Conservation (phyloP, 2,329 filamentous ascomycete genomes). For the Fusarium abutilonis region DNA sequence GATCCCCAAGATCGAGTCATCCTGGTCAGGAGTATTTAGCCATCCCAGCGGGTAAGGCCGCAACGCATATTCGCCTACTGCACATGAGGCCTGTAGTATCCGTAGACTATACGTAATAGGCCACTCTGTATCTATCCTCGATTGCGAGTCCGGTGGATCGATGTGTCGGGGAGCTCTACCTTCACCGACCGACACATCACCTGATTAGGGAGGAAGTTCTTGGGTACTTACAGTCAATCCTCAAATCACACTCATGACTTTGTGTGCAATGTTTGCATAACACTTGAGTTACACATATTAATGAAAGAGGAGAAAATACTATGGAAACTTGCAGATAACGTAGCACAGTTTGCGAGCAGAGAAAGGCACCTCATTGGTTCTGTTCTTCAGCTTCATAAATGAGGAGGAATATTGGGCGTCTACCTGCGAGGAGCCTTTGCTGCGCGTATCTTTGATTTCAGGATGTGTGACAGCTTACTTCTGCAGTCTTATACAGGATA, state of each 20-base stretch:
- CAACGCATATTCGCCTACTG: slow-evolving; percentile 21
- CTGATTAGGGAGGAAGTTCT: not conserved
- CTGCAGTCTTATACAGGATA: not conserved
- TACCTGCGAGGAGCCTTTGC: not conserved
- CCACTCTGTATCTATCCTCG: slow-evolving; percentile 1
- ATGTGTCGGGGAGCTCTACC: not conserved
- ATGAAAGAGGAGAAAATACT: slow-evolving; percentile 7
- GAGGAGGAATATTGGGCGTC: not conserved
- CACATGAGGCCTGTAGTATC: slow-evolving; percentile 4
- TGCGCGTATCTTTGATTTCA: not conserved
- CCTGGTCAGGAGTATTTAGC: slow-evolving; percentile 2
- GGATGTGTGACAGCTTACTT: slow-evolving; percentile 17
- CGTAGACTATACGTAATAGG: not conserved
- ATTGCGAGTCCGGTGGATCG: not conserved
- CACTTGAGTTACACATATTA: slow-evolving; percentile 19
- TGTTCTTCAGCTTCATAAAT: not conserved
- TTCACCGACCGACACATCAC: not conserved
- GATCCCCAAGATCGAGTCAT: slow-evolving; percentile 4
- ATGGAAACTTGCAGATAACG: slow-evolving; percentile 16
- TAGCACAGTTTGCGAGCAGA: slow-evolving; percentile 3
- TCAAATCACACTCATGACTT: not conserved
- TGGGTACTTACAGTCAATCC: too few relatives aligned
- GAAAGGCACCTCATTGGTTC: not conserved
- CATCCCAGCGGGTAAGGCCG: slow-evolving; percentile 26
- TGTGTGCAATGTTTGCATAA: slow-evolving; percentile 18